phyloP scores from a whole-genome alignment of 148 eudicot species.

The Persicaria maculosa region DNA sequence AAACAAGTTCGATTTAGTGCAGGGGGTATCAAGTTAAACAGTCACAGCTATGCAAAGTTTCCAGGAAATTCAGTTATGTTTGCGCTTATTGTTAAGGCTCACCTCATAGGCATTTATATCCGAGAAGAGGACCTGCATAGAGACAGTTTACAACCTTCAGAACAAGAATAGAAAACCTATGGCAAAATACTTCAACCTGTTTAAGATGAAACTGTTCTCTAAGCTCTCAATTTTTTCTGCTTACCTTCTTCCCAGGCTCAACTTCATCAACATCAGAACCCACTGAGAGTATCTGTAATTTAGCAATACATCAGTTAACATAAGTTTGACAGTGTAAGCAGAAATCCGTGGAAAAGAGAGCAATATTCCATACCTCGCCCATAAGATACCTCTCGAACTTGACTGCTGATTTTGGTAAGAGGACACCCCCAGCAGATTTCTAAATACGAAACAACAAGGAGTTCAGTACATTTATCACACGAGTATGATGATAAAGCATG shows the following conservation, averaged over 20 bases:
- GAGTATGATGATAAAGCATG: neutral
- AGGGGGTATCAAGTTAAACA: neutral
- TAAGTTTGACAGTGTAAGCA: neutral
- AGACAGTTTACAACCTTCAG: constrained; percentile 3
- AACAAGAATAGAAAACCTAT: constrained; percentile 1
- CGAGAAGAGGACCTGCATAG: constrained; percentile 88
- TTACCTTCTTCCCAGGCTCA: constrained; percentile 91
- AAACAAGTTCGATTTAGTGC: neutral
- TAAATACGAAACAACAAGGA: constrained; percentile 16
- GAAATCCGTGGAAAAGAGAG: constrained; percentile 1
- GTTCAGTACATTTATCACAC: neutral
- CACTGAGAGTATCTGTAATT: constrained; percentile 58
- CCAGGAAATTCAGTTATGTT: neutral
- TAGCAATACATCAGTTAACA: neutral
- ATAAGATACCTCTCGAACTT: constrained; percentile 90
- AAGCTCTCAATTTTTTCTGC: neutral
- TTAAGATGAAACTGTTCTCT: neutral
- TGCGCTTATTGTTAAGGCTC: neutral
- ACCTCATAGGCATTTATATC: constrained; percentile 94
- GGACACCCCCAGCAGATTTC: constrained; percentile 98
- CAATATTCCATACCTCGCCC: constrained; percentile 67
- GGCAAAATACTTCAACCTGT: neutral
- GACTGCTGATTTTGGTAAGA: constrained; percentile 89
- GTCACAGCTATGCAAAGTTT: neutral
- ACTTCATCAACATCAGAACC: constrained; percentile 75